A percentile compares a stretch with the other conserved stretches of the same genome.
These are phyloP conservation scores for Elasticomyces elasticus DNA, from an alignment of 495 filamentous ascomycete species.

Conservation along the genomic window DNA sequence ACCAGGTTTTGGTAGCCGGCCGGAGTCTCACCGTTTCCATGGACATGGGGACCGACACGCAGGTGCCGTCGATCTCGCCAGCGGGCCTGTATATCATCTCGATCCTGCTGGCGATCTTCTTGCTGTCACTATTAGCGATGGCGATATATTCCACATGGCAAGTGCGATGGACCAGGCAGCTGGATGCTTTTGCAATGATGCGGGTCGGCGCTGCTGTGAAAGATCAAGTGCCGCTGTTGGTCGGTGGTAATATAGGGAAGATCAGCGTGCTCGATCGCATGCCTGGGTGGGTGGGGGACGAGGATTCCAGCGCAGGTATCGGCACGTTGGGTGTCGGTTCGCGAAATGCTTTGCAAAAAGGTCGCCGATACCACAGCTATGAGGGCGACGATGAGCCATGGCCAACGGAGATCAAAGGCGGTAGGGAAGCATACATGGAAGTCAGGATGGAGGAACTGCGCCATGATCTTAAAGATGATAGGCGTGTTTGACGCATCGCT, in stretches of 20 bases:
- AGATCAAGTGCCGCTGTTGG: not conserved
- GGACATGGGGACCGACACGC: constrained; percentile 19
- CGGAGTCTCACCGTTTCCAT: constrained; percentile 6
- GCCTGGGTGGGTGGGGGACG: not conserved
- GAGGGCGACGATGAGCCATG: not conserved
- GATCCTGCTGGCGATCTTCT: constrained; percentile 20
- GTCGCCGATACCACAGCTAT: not conserved
- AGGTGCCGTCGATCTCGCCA: constrained; percentile 21
- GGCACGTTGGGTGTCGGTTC: not conserved
- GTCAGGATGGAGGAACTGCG: no score
- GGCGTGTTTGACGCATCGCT: no score
- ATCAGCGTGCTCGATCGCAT: not conserved
- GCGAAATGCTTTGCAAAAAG: not conserved
- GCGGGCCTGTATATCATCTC: constrained; percentile 23
- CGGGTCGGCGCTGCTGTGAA: constrained; percentile 22
- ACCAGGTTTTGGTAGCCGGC: not conserved
- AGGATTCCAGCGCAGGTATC: not conserved
- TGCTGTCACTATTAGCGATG: constrained; percentile 18
- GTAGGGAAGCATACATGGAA: no score
- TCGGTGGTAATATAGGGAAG: not conserved
- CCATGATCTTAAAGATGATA: no score
- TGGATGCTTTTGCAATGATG: constrained; percentile 30
- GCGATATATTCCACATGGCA: constrained; percentile 19
- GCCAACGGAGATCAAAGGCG: no score
- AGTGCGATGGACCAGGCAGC: constrained; percentile 23